These are phyloP conservation scores for Solanum okadae DNA, from an alignment of 257 asterid species.

Conservation along the genomic window DNA sequence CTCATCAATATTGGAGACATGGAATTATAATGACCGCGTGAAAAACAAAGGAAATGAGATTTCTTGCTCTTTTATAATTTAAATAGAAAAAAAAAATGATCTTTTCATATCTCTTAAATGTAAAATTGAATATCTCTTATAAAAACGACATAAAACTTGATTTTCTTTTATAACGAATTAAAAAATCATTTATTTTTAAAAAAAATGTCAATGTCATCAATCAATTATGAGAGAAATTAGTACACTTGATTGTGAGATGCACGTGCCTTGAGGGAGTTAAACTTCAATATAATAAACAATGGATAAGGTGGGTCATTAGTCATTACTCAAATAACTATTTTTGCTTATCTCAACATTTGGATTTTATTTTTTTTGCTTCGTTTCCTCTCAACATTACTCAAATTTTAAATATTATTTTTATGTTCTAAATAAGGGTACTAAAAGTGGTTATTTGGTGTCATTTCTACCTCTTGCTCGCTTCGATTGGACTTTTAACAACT, in stretches of 20 bases:
- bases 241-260: not conserved
- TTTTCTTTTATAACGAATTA: no score
- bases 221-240: not conserved
- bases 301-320: not conserved
- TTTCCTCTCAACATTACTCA: not conserved
- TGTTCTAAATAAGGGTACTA: not conserved
- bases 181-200: rapidly evolving
- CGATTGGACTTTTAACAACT: not conserved
- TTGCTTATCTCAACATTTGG: not conserved
- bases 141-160: no score
- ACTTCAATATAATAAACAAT: not conserved
- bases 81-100: no score
- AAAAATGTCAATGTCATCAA: not conserved
- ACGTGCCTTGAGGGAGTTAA: no score
- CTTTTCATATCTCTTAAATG: not conserved
- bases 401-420: no score
- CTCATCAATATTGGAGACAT: not conserved
- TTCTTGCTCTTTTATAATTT: not conserved
- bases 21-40: not conserved
- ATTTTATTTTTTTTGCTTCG: not conserved
- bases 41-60: no score
- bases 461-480: not conserved
- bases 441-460: not conserved
- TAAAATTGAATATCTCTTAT: not conserved
- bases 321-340: not conserved